Percentiles rank a stretch among this genome's conserved stretches.
Evolutionary conservation across 2,329 filamentous ascomycete species (phyloP).

Genomic region (Fusarium sp.): DNA sequence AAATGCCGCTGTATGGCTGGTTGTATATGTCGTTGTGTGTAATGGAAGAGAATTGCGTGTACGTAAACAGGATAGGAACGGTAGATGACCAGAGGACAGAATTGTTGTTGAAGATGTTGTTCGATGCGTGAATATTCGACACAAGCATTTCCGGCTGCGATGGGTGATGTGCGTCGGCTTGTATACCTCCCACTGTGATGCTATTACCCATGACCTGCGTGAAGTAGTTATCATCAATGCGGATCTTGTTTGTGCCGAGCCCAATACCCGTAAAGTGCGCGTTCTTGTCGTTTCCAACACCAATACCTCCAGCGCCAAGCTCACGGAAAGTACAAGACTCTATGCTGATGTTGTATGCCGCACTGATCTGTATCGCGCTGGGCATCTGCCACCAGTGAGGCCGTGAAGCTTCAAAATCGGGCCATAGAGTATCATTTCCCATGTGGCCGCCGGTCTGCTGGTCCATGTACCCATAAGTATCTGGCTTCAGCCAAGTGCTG

Average conservation of each 20-base stretch:
- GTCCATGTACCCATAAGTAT: conserved; percentile 4
- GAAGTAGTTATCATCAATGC: neutral
- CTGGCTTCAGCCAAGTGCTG: conserved; percentile 2
- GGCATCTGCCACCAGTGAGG: conserved; percentile 22
- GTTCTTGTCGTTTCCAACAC: conserved; percentile 3
- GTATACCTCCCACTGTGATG: conserved; percentile 7
- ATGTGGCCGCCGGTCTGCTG: conserved; percentile 7
- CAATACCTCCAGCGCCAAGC: conserved; percentile 9
- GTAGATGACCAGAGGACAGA: conserved; percentile 15
- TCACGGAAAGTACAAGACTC: conserved; percentile 5
- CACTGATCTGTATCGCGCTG: conserved; percentile 5
- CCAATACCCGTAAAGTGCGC: conserved; percentile 1
- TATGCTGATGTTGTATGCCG: neutral
- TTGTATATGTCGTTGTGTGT: conserved; percentile 8
- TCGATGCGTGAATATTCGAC: neutral
- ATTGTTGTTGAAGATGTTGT: conserved; percentile 19
- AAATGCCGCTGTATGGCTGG: conserved; percentile 16
- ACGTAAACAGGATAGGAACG: conserved; percentile 6
- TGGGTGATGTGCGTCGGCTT: conserved; percentile 14
- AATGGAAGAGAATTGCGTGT: conserved; percentile 10
- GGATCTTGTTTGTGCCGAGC: neutral
- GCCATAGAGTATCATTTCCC: conserved; percentile 10
- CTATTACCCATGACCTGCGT: conserved; percentile 15
- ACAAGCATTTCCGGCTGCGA: neutral
- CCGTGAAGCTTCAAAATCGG: conserved; percentile 1